phyloP scores from a whole-genome alignment of 2,329 filamentous ascomycete species.

The Cordyceps militaris region DNA sequence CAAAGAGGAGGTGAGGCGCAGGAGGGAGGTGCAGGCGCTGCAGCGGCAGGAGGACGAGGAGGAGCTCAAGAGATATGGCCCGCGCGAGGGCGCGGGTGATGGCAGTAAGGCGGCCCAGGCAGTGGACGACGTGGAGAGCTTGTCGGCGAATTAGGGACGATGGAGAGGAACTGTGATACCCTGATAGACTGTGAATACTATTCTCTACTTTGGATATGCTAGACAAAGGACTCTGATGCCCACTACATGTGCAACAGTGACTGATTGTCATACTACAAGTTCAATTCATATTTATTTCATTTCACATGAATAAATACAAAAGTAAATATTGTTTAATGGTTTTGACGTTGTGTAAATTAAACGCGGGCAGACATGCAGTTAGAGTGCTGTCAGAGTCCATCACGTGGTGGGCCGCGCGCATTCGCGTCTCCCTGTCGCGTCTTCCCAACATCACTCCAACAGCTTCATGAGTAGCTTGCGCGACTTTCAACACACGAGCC shows the following conservation, averaged over 20 bases:
- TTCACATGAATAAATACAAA: no score
- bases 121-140: constrained; percentile 49
- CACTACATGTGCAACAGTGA: no score
- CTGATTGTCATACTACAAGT: background rate
- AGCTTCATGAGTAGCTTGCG: background rate
- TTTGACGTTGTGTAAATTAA: no score
- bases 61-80: constrained; percentile 2
- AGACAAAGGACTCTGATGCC: background rate
- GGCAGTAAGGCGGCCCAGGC: constrained; percentile 32
- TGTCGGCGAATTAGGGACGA: constrained; percentile 43
- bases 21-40: background rate
- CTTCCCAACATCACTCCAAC: background rate
- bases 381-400: background rate
- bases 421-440: constrained; percentile 9
- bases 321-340: no score
- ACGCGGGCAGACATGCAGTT: background rate
- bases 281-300: no score
- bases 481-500: background rate
- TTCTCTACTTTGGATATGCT: constrained; percentile 9
- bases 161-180: background rate
- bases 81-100: constrained; percentile 21
- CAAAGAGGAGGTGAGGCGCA: background rate
- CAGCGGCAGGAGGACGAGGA: constrained; percentile 6
- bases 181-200: constrained; percentile 4
- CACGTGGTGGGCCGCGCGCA: constrained; percentile 4